Evolutionary conservation across 495 filamentous ascomycete species (phyloP), one percentile per base, ranked within the genome.

Genomic region (Glutinoglossum americanum): DNA sequence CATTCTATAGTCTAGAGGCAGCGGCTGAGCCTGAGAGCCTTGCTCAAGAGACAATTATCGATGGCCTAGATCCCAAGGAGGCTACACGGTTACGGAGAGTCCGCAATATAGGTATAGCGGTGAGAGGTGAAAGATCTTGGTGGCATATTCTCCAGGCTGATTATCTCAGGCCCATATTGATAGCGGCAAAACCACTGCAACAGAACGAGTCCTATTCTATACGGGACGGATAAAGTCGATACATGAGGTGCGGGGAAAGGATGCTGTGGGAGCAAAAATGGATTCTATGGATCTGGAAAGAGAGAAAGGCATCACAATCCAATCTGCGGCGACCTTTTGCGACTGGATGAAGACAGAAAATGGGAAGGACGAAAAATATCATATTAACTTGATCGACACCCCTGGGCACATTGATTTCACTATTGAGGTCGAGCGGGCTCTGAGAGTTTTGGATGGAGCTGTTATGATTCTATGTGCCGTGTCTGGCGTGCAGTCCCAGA

Each of bases 401-500:
- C 93, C 93, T 11, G 93, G 93, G 27, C 93, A 99, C 72, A 97
- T 99, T 65, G 93, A 99, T 67, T 99, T 99, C 65, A 99, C 93
- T 11, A 99, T 99, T 65, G 93, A 99, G 71, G 93, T 99, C 57
- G 93, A 99, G 74, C 76, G 93, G 65, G 93, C 93, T 61, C 73
- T 99, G 71, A 77, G 93, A 68, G 93, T 99, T 60, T 75, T 99
- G 41, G 93, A 99, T 68, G 93, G 93, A 35, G 93, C 93, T 15
- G 89, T 95, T 67, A 94, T 99, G 88, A 94, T 99, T 66, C 75
- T 99, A 27, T 99, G 93, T 69, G 93, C 93, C 51, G 93, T 97
- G 32, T 92, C 85, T 57, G 93, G 93, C 66, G 93, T 99, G 3
- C 93, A 99, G 74, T 85, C 80, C 63, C 93, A 99, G 72, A 99